Conservation (phyloP, 331 rosid species). For the Cydonia oblonga region DNA sequence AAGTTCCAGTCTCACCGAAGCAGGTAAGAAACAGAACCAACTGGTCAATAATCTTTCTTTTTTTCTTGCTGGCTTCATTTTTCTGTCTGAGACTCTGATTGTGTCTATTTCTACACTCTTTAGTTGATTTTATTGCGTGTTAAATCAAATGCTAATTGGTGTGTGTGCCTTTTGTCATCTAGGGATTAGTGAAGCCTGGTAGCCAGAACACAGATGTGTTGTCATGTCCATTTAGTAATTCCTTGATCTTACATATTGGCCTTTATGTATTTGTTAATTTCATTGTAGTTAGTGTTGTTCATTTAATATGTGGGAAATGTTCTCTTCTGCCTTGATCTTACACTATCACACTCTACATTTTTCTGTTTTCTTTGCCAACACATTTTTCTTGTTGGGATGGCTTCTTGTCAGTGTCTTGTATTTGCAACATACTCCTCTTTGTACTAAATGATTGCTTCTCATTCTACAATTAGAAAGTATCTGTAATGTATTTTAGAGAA, state of each 20-base stretch:
- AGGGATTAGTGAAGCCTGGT: constrained; percentile 42
- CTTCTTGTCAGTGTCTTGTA: neutral
- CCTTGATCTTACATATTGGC: constrained; percentile 44
- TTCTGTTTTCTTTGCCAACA: neutral
- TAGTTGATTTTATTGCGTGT: constrained; percentile 15
- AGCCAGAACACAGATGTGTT: constrained; percentile 45
- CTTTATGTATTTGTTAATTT: constrained; percentile 6
- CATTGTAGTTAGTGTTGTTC: no score
- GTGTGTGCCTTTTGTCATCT: constrained; percentile 34
- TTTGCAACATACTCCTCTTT: neutral
- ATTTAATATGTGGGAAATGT: constrained; percentile 1
- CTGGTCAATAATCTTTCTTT: constrained; percentile 7
- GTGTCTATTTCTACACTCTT: neutral
- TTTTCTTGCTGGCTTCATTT: neutral
- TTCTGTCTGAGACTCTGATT: neutral
- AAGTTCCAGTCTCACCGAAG: constrained; percentile 86
- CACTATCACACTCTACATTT: neutral
- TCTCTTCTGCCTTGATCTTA: neutral
- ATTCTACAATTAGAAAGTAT: neutral
- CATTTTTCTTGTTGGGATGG: neutral
- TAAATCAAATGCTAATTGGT: constrained; percentile 31
- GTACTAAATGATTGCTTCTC: neutral
- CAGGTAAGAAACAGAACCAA: constrained; percentile 37
- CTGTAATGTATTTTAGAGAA: neutral
- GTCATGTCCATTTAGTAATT: constrained; percentile 44